These are phyloP conservation scores for Botryotinia calthae DNA, from an alignment of 2,329 filamentous ascomycete species.

Conservation along the genomic window DNA sequence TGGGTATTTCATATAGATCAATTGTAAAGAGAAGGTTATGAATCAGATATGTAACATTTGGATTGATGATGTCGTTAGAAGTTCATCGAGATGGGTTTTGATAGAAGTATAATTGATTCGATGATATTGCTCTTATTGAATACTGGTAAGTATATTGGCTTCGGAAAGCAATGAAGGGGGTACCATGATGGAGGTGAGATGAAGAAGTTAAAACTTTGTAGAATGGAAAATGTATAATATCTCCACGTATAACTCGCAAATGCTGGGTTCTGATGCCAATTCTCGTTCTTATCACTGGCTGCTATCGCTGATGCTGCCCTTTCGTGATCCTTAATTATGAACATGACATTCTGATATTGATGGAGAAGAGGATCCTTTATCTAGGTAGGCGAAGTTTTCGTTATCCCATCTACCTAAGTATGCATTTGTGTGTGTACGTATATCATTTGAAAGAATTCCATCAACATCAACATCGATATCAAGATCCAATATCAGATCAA, in stretches of 20 bases:
- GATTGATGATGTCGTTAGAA: neutral
- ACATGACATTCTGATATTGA: slow-evolving; percentile 9
- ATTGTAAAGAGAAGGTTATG: neutral
- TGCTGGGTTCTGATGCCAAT: neutral
- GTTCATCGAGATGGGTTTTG: neutral
- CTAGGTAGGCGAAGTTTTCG: neutral
- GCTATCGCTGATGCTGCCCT: neutral
- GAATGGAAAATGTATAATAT: neutral
- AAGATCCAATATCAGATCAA: neutral
- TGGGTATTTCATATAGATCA: neutral
- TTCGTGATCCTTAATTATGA: neutral
- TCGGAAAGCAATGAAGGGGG: neutral
- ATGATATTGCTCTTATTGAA: neutral
- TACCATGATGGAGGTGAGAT: neutral
- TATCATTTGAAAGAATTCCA: neutral
- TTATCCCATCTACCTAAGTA: neutral
- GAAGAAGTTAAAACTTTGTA: too few species aligned
- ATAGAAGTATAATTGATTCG: neutral
- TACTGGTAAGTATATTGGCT: neutral
- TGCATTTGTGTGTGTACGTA: too few species aligned
- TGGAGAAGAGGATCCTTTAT: neutral
- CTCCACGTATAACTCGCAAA: neutral
- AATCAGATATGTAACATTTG: slow-evolving; percentile 10
- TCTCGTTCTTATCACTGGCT: neutral
- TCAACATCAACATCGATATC: neutral